These are phyloP conservation scores for Dothideomycetidae sp. DNA, from an alignment of 2,329 filamentous ascomycete species.

Conservation along the genomic window DNA sequence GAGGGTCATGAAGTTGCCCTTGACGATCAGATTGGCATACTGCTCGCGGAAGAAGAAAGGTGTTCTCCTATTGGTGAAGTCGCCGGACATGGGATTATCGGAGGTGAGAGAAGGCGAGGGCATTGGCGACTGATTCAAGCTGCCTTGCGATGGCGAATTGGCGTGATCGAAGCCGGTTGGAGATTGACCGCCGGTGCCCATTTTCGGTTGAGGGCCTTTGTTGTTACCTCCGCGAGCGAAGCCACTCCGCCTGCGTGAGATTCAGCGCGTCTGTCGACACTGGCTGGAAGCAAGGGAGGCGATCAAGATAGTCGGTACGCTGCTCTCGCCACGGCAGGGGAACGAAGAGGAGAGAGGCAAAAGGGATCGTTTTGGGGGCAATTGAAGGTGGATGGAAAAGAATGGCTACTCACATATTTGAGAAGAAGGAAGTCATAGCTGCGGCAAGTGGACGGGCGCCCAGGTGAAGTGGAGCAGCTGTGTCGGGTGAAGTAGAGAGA, in stretches of 20 bases:
- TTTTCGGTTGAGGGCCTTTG: constrained; percentile 23
- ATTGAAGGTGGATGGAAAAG: constrained; percentile 14
- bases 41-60: constrained; percentile 63
- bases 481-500: no score
- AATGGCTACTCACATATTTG: constrained; percentile 13
- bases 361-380: no score
- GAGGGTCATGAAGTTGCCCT: constrained; percentile 93
- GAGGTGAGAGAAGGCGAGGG: constrained; percentile 54
- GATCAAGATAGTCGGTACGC: no score
- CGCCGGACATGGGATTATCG: constrained; percentile 38
- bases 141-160: constrained; percentile 14
- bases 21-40: constrained; percentile 77
- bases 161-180: constrained; percentile 16
- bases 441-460: neutral
- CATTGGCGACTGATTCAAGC: constrained; percentile 18
- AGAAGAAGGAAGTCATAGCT: constrained; percentile 13
- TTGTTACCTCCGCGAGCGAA: constrained; percentile 30
- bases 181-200: constrained; percentile 19
- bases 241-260: constrained; percentile 23
- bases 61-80: constrained; percentile 44
- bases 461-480: neutral
- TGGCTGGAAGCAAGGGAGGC: no score
- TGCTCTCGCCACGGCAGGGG: no score
- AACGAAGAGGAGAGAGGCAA: no score
- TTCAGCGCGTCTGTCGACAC: neutral